A percentile compares a stretch with the other conserved stretches of the same genome.
Evolutionary conservation across 495 filamentous ascomycete species (phyloP).

Genomic region (Tuber umbilicatum): DNA sequence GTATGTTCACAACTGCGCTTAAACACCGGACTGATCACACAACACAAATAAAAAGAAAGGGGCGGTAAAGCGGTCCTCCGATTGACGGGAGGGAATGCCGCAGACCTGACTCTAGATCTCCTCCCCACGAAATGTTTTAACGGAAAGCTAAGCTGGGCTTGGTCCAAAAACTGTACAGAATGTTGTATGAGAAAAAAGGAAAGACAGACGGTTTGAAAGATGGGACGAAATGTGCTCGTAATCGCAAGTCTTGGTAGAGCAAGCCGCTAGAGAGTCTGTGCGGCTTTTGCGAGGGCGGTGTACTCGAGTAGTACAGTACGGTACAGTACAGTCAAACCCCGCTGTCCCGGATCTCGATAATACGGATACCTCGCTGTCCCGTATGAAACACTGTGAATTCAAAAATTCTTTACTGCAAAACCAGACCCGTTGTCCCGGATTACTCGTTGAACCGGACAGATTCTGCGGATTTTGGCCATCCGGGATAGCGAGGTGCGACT

Average conservation of each 20-base stretch:
- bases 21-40: slow-evolving; percentile 7
- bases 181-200: slow-evolving; percentile 17
- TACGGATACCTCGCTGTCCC: no score
- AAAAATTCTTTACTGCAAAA: no score
- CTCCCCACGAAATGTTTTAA: slow-evolving; percentile 3
- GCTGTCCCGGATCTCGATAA: no score
- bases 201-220: slow-evolving; percentile 13
- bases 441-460: no score
- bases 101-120: slow-evolving; percentile 10
- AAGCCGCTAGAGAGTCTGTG: slow-evolving; percentile 26
- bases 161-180: not conserved
- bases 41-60: slow-evolving; percentile 6
- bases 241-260: not conserved
- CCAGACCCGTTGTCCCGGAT: no score
- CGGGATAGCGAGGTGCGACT: no score
- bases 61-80: slow-evolving; percentile 5
- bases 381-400: no score
- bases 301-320: no score
- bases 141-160: not conserved
- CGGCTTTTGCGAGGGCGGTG: slow-evolving; percentile 15
- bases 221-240: slow-evolving; percentile 13
- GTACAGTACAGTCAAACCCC: no score
- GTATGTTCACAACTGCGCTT: not conserved
- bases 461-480: no score
- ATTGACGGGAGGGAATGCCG: slow-evolving; percentile 16